These are phyloP conservation scores for Fusarium marasasianum DNA, from an alignment of 2,329 filamentous ascomycete species.

Conservation along the genomic window DNA sequence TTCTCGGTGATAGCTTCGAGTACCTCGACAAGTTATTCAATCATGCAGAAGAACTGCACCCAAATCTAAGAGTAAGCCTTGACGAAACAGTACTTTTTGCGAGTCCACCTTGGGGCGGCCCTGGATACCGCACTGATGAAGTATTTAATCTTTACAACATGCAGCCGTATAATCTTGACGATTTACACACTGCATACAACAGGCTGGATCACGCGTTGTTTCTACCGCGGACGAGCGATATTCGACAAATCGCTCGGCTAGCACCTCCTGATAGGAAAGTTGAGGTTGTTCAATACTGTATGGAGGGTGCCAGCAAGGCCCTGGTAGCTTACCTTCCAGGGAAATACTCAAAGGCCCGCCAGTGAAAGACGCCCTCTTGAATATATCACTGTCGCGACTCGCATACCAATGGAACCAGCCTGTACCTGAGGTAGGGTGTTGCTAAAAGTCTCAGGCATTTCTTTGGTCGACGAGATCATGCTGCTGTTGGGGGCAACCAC, in stretches of 20 bases:
- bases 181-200: constrained; percentile 71
- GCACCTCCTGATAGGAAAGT: constrained; percentile 64
- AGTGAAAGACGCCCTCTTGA: constrained; percentile 5
- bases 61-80: constrained; percentile 53
- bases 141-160: constrained; percentile 87
- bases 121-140: constrained; percentile 64
- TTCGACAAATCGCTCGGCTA: constrained; percentile 77
- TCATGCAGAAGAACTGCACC: constrained; percentile 49
- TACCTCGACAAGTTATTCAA: constrained; percentile 63
- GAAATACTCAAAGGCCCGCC: constrained; percentile 2
- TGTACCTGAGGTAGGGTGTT: not conserved
- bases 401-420: not conserved
- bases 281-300: constrained; percentile 88
- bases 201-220: constrained; percentile 75
- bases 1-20: constrained; percentile 87
- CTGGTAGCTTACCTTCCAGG: constrained; percentile 70
- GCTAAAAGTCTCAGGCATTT: not conserved
- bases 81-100: constrained; percentile 61
- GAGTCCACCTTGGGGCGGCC: constrained; percentile 69
- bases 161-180: constrained; percentile 81
- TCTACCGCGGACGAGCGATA: constrained; percentile 84
- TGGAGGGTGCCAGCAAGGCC: constrained; percentile 88
- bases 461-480: not conserved
- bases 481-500: not conserved
- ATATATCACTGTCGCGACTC: not conserved